Base-by-base conservation (phyloP, 306 rosid genomes). In the Pyrus betulifolia region DNA sequence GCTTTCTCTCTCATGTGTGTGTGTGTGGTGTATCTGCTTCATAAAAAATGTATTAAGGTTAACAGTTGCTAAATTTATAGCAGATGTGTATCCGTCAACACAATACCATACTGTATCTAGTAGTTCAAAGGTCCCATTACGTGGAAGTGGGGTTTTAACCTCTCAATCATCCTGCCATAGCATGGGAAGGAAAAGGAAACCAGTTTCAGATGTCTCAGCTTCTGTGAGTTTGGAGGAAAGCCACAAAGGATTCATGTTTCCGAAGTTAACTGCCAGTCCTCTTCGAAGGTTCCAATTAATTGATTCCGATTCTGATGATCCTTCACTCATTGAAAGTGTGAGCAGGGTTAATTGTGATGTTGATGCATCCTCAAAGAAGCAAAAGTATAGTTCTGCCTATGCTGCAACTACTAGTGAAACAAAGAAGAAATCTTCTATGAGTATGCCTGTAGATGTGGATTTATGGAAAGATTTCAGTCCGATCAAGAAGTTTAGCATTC, bases 261-360 rank as follows among this genome's bases (percentile, higher is more conserved):
- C 93, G 2, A 83, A 84, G 78, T 82, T 87, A 70, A 87, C 88
- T 7, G 61, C 82, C 51, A 92, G 98, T 81, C 97, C 98, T 72
- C 90, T 95, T 71, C 89, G 95, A 51, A 89, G 76, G 83, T 94
- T 94, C 78, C 93, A 88, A 60, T 84, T 91, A 81, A 67, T 90
- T 82, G 93, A 91, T 78, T 91, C 95, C 18, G 97, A 93, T 72
- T 87, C 92, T 19, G 93, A 93, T 81, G 91, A 89, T 33, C 67
- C 83, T 55, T 67, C 81, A 7, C 69, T 67, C n/a, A 64, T 57
- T 63, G 86, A 81, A 51, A 72, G 68, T 80, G 81, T 64, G 68
- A 62, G 58, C 74, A 71, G 75, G 60, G 54, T 71, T 68, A 74
- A 31, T 45, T 78, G 28, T n/a, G 62, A 76, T 52, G 11, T 45